These are phyloP conservation scores for Fusarium paranaense DNA, from an alignment of 2,329 filamentous ascomycete genomes.

Conservation along the genomic window DNA sequence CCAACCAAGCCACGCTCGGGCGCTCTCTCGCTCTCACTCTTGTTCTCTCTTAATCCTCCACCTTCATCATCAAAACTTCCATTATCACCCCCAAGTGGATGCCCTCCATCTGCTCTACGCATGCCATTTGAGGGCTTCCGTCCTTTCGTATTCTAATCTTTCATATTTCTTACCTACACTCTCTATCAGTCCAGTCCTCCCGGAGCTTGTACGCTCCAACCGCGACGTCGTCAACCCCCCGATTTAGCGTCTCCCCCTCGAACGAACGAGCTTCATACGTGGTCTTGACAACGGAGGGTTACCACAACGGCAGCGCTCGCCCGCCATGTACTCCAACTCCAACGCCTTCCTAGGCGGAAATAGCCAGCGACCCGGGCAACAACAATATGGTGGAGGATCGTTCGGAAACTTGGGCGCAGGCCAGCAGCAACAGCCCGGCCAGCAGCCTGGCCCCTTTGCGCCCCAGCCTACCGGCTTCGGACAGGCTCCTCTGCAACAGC, in stretches of 20 bases:
- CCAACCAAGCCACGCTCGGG: constrained; percentile 25
- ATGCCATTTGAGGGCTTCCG: constrained; percentile 24
- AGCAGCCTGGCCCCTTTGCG: constrained; percentile 67
- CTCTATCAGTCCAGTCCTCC: neutral
- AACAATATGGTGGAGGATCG: constrained; percentile 60
- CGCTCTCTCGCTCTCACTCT: neutral
- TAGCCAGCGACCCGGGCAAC: constrained; percentile 74
- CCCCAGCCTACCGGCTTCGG: constrained; percentile 71
- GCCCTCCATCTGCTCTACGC: constrained; percentile 21
- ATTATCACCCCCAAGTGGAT: constrained; percentile 23
- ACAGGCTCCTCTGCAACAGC: constrained; percentile 63
- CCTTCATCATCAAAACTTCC: constrained; percentile 21
- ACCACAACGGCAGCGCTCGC: constrained; percentile 8
- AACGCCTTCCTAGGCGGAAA: constrained; percentile 87
- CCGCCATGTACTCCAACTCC: constrained; percentile 87
- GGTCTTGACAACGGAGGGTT: constrained; percentile 16
- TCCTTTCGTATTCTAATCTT: constrained; percentile 36
- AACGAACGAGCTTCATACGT: constrained; percentile 30
- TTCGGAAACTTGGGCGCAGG: constrained; percentile 56
- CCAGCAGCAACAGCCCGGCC: constrained; percentile 58
- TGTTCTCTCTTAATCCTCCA: constrained; percentile 22
- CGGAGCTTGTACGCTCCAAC: constrained; percentile 25
- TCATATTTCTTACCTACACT: constrained; percentile 27
- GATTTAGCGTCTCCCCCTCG: constrained; percentile 32
- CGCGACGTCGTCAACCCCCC: constrained; percentile 25